Base-by-base conservation (phyloP, 78 protist genomes). In the Dictyostelium purpureum region DNA sequence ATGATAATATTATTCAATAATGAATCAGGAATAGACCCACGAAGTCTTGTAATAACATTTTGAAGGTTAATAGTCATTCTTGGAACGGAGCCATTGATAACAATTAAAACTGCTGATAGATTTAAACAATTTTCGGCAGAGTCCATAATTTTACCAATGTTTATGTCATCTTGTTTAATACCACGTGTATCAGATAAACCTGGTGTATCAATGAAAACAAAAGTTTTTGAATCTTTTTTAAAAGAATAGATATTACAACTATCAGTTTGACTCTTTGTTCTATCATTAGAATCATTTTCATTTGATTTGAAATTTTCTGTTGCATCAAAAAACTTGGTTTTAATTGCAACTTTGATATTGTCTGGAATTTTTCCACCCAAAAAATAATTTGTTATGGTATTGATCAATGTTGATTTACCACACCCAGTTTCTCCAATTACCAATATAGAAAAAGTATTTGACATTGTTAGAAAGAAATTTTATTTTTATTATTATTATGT, bases 181-280 rank as follows among this genome's bases (percentile, higher is more conserved):
- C 82, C 82, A 35, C 82, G 37, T 21, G 82, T 76, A 56, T 76
- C 82, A 11, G 33, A 56, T 11, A 76, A 14, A 56, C 82, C 82
- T 37, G 82, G 82, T 19, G 82, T 52, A 56, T 76, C 82, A 14
- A 76, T 76, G 37, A 76, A 76, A 9, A 12, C 38, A 76, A 5
- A 76, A 6, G 4, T 54, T 18, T 6, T 31, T 19, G 11, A 2
- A 33, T 76, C 66, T 56, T 49, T 76, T 5, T 26, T 26, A 45
- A 76, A 76, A 4, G 31, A 10, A 45, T 76, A 76, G 1, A 31
- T 31, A 24, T 18, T 76, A 76, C 81, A 76, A 43, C 11, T 5
- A 76, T 76, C 67, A 14, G 81, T 76, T 45, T 76, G 81, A 56
- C 81, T 76, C 21, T 16, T 26, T 26, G 47, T 54, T 52, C 61